phyloP scores from a whole-genome alignment of 75 land plant genomes.

The Adiantum capillusveneris region DNA sequence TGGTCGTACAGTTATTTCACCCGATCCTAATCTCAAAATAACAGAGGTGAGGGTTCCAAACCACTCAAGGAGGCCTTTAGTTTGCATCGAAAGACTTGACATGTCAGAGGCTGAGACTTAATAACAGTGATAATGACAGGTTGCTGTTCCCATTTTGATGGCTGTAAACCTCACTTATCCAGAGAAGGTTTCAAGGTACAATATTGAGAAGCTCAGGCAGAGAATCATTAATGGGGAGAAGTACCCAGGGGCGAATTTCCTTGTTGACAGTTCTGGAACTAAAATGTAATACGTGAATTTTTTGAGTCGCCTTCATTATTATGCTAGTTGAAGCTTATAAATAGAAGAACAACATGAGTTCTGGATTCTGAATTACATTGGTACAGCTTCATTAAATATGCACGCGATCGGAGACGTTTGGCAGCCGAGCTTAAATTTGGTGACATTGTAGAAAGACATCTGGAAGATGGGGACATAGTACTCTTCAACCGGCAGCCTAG shows the following conservation, averaged over 20 bases:
- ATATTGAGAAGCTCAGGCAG: constrained; percentile 83
- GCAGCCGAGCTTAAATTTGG: constrained; percentile 90
- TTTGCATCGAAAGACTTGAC: too few relatives aligned
- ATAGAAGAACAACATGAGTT: neutral
- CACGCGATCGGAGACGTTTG: constrained; percentile 39
- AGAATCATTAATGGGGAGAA: constrained; percentile 74
- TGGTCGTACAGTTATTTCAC: constrained; percentile 97
- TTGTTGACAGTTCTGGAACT: constrained; percentile 53
- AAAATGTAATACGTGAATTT: constrained; percentile 34
- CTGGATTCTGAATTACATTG: constrained; percentile 1
- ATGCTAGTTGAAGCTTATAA: too few relatives aligned
- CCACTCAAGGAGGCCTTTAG: too few relatives aligned
- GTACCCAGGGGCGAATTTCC: constrained; percentile 88
- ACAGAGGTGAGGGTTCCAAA: constrained; percentile 50
- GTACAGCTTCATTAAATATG: constrained; percentile 47
- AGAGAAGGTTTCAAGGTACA: constrained; percentile 74
- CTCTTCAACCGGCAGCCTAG: constrained; percentile 95
- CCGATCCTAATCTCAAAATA: constrained; percentile 95
- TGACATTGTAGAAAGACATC: constrained; percentile 71
- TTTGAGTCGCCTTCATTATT: neutral
- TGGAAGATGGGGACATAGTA: constrained; percentile 95
- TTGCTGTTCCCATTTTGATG: constrained; percentile 87
- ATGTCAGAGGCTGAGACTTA: neutral
- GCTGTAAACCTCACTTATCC: constrained; percentile 81
- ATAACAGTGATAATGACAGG: constrained; percentile 27